Conservation (phyloP, 495 filamentous ascomycete species). For the Cercophora samala region DNA sequence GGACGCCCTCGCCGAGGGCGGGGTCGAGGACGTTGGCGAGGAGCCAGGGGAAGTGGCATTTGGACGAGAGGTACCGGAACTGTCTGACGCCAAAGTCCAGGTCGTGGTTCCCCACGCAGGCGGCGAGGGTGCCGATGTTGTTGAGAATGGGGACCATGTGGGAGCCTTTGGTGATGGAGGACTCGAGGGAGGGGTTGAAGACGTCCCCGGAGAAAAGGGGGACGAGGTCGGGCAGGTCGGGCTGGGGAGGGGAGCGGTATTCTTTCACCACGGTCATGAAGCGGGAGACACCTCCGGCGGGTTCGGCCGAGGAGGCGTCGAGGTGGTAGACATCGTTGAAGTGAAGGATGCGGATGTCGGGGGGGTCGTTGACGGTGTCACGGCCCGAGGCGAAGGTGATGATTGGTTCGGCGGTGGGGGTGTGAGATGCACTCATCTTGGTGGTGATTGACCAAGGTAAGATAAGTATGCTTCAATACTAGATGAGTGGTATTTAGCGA, state of each 20-base stretch:
- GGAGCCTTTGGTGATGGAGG: conserved; percentile 74
- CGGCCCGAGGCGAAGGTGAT: conserved; percentile 53
- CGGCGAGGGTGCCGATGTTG: conserved; percentile 66
- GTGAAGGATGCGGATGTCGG: conserved; percentile 76
- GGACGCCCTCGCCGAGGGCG: conserved; percentile 62
- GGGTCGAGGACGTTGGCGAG: conserved; percentile 82
- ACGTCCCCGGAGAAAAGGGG: conserved; percentile 90
- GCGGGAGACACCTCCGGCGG: conserved; percentile 71
- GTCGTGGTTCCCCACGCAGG: conserved; percentile 87
- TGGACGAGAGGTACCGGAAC: conserved; percentile 64
- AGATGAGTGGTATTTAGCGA: conserved; percentile 1
- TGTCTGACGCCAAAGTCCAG: conserved; percentile 88
- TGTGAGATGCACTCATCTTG: conserved; percentile 17
- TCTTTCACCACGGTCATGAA: conserved; percentile 75
- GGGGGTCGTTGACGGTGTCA: conserved; percentile 36
- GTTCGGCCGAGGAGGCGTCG: conserved; percentile 69
- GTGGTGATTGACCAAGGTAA: not conserved
- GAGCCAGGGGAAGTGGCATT: conserved; percentile 86
- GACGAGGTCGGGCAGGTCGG: conserved; percentile 57
- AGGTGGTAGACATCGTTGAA: conserved; percentile 94
- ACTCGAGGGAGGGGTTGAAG: conserved; percentile 86
- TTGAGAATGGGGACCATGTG: conserved; percentile 93
- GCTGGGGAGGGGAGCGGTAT: conserved; percentile 62
- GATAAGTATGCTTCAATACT: not conserved
- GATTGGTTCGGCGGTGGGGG: conserved; percentile 21